A percentile compares a stretch with the other conserved stretches of the same genome.
phyloP scores from a whole-genome alignment of 345 rosid genomes.

The Arabidopsis arenosa region DNA sequence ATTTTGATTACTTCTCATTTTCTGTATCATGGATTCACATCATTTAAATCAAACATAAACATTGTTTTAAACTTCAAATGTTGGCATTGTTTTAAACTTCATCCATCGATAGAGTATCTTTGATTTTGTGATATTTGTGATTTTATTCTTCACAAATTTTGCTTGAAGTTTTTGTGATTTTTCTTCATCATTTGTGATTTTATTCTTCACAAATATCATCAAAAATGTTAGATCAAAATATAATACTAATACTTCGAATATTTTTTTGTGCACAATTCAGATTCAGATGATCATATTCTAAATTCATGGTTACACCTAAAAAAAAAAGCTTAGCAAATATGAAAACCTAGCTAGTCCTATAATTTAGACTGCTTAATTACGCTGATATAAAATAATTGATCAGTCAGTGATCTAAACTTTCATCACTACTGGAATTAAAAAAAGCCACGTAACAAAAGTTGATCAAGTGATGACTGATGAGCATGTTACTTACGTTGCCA shows the following conservation, averaged over 20 bases:
- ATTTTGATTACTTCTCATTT: not conserved
- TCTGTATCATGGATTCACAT: not conserved
- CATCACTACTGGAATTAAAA: not conserved
- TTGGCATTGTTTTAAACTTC: too few species aligned
- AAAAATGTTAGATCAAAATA: not conserved
- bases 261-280: not conserved
- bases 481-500: conserved; percentile 16
- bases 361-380: not conserved
- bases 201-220: too few species aligned
- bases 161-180: too few species aligned
- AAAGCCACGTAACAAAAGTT: not conserved
- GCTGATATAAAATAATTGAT: not conserved
- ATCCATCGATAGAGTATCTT: too few species aligned
- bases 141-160: too few species aligned
- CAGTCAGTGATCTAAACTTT: not conserved
- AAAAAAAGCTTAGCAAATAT: not conserved
- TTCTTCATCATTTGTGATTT: too few species aligned
- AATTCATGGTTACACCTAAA: not conserved
- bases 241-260: not conserved
- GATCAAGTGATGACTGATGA: conserved; percentile 16
- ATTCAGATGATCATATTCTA: not conserved
- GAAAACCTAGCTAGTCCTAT: not conserved
- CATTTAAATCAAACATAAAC: not conserved
- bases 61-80: too few species aligned
- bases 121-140: too few species aligned